Base-by-base conservation (phyloP, 768 basidiomycete species). In the Boletus vinaceobasis region DNA sequence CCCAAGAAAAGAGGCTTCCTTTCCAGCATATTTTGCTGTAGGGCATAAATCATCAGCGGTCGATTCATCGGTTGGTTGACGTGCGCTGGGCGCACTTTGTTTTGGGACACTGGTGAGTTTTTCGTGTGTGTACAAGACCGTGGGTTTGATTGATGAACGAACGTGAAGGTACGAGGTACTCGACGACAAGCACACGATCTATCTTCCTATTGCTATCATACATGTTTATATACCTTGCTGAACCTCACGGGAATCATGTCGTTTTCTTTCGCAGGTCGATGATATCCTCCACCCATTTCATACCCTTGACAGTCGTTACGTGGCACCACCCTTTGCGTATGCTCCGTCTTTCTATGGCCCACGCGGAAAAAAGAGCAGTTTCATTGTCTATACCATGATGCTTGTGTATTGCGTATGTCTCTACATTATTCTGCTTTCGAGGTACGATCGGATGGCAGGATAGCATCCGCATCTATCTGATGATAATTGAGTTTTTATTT, bases 21-120 rank as follows among this genome's bases (percentile, higher is more conserved):
- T 66, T 86, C 81, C 73, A 75, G 75, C 57, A 73, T 83, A 40
- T 71, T 90, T 53, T 91, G 88, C 71, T 91, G 88, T 69, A 80
- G 83, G 62, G 82, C 78, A 75, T 88, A 58, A 57, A 72, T 26
- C 51, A 55, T 50, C 51, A 49, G 60, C 62, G 65, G 72, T 56
- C 67, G 66, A 58, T 68, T 42, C 44, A 55, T 49, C 26, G 26
- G 39, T 54, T 67, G 60, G 52, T 59, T 61, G 60, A 46, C 53
- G 53, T 56, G 66, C 66, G 68, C 65, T 21, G 69, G 68, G 38
- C 68, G 67, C 68, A 69, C 43, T 42, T 58, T 64, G 33, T 61
- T 57, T 48, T 50, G 57, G 69, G 58, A 60, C 55, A 52, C 59
- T 60, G 62, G 67, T 67, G 27, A 58, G 65, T n/a, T n/a, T 33